Conservation (phyloP, 495 filamentous ascomycete genomes). For the Podospora didyma region DNA sequence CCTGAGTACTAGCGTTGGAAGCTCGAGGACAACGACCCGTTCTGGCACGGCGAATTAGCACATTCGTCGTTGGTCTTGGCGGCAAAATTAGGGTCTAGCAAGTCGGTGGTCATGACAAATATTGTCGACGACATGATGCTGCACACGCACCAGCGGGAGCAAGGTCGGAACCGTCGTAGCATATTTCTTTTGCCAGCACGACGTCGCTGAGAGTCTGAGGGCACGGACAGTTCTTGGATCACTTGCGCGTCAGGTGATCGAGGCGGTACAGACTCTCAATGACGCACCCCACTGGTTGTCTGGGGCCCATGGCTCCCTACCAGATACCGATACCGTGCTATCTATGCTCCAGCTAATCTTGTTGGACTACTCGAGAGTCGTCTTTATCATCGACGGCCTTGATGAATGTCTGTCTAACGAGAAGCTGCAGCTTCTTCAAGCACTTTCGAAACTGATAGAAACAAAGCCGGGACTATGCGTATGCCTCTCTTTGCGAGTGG, state of each 20-base stretch:
- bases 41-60: too few species aligned
- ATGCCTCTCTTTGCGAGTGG: slow-evolving; percentile 28
- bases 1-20: slow-evolving; percentile 39
- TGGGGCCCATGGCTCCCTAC: slow-evolving; percentile 8
- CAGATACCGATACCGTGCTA: slow-evolving; percentile 13
- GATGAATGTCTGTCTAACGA: too few species aligned
- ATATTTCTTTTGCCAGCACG: slow-evolving; percentile 37
- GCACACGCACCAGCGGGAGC: slow-evolving; percentile 7
- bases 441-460: too few species aligned
- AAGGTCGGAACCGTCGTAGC: slow-evolving; percentile 19
- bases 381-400: too few species aligned
- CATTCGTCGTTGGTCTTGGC: slow-evolving; percentile 31
- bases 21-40: slow-evolving; percentile 19
- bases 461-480: slow-evolving; percentile 3
- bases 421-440: too few species aligned
- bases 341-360: slow-evolving; percentile 20
- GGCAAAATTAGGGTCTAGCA: slow-evolving; percentile 41
- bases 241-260: slow-evolving; percentile 36
- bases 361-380: not conserved
- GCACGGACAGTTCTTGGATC: slow-evolving; percentile 36
- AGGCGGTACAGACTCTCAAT: slow-evolving; percentile 3
- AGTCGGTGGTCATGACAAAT: slow-evolving; percentile 41
- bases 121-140: slow-evolving; percentile 40
- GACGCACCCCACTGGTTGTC: too few species aligned
- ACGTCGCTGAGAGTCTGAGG: slow-evolving; percentile 23